Percentiles rank a stretch among this genome's conserved stretches.
Conservation (phyloP, 805 yeast genomes). For the Metschnikowia dekortorum region DNA sequence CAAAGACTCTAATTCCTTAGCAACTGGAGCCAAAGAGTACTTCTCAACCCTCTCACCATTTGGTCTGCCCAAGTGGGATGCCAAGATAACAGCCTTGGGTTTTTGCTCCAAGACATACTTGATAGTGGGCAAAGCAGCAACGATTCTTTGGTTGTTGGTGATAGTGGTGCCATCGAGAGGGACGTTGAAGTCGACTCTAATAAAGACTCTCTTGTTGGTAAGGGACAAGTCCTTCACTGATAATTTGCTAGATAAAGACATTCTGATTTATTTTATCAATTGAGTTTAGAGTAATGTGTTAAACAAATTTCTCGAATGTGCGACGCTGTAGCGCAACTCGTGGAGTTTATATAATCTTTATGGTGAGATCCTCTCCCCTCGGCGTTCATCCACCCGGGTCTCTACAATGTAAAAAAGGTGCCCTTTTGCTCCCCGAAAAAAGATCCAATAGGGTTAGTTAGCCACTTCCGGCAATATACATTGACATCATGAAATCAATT, state of each 20-base stretch:
- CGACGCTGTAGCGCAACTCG: constrained; percentile 1
- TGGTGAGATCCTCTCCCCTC: constrained; percentile 2
- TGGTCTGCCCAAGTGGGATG: constrained; percentile 99
- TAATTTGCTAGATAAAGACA: constrained; percentile 93
- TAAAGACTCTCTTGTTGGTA: constrained; percentile 91
- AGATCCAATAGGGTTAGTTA: too few species aligned
- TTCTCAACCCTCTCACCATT: constrained; percentile 86
- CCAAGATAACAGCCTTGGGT: constrained; percentile 88
- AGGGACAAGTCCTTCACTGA: constrained; percentile 88
- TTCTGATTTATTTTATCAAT: constrained; percentile 23
- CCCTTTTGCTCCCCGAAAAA: neutral
- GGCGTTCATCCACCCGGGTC: constrained; percentile 6
- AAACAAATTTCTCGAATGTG: neutral
- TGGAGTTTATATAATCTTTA: constrained; percentile 3
- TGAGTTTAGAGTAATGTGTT: constrained; percentile 6
- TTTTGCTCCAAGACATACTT: constrained; percentile 87
- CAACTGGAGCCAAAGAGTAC: constrained; percentile 91
- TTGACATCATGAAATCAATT: too few species aligned
- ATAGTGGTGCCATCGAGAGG: constrained; percentile 94
- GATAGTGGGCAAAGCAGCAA: constrained; percentile 98
- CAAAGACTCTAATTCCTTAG: constrained; percentile 78
- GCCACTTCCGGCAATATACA: too few species aligned
- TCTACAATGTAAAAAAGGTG: neutral
- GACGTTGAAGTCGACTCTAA: constrained; percentile 95
- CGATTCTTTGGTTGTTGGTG: constrained; percentile 99